These are phyloP conservation scores for Hibiscus mutabilis DNA, from an alignment of 345 rosid genomes.

Conservation along the genomic window DNA sequence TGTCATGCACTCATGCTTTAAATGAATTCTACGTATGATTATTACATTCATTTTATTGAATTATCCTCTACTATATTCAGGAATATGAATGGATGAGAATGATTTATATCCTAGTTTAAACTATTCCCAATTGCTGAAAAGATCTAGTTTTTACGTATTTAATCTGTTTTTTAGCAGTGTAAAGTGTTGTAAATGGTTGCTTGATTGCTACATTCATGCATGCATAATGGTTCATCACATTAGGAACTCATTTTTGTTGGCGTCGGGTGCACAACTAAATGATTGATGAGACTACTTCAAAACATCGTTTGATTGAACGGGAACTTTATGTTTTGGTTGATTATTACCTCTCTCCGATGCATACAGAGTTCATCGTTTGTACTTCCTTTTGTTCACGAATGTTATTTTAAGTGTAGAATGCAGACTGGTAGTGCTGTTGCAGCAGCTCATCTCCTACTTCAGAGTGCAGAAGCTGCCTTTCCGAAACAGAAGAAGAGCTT, in stretches of 20 bases:
- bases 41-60: not conserved
- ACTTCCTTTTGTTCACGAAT: not conserved
- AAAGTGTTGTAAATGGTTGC: too few species aligned
- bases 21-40: not conserved
- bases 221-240: too few species aligned
- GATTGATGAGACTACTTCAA: too few species aligned
- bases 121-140: too few species aligned
- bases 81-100: not conserved
- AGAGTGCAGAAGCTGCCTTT: constrained; percentile 55
- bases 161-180: too few species aligned
- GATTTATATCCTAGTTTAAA: too few species aligned
- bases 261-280: too few species aligned
- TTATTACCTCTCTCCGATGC: not conserved
- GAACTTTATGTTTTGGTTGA: not conserved
- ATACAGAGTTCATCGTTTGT: not conserved
- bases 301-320: too few species aligned
- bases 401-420: constrained; percentile 30
- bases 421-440: constrained; percentile 57
- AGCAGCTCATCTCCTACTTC: constrained; percentile 58
- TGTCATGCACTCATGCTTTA: too few species aligned
- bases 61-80: not conserved
- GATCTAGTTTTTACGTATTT: too few species aligned
- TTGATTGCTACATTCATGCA: too few species aligned
- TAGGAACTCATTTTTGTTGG: too few species aligned
- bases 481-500: constrained; percentile 83